Percentiles rank a stretch among this genome's conserved stretches.
These are phyloP conservation scores for Coriolopsis trogii DNA, from an alignment of 1,284 basidiomycete genomes.

Conservation along the genomic window DNA sequence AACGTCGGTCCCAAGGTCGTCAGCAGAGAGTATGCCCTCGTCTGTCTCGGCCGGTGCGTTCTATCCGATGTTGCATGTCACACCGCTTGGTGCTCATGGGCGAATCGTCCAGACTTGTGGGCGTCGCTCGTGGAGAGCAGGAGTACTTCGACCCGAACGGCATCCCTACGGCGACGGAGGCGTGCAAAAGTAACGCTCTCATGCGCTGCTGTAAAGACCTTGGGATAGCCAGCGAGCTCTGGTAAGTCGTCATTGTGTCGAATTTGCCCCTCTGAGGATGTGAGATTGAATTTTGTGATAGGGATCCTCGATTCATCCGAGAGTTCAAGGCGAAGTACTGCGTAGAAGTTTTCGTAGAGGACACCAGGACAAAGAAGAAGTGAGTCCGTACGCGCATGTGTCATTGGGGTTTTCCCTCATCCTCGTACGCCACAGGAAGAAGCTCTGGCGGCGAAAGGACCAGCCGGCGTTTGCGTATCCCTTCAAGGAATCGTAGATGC, in stretches of 20 bases:
- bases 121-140: constrained; percentile 93
- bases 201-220: constrained; percentile 99
- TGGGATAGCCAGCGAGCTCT: constrained; percentile 95
- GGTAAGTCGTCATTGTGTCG: constrained; percentile 55
- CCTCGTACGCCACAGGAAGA: constrained; percentile 59
- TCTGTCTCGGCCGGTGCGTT: constrained; percentile 85
- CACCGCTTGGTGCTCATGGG: not conserved
- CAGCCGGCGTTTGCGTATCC: constrained; percentile 86
- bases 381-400: no score
- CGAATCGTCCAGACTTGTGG: constrained; percentile 77
- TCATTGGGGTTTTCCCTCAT: no score
- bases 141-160: constrained; percentile 95
- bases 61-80: not conserved
- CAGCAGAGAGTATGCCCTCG: constrained; percentile 92
- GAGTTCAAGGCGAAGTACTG: constrained; percentile 89
- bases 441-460: constrained; percentile 89
- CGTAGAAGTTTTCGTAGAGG: constrained; percentile 85
- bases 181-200: constrained; percentile 94
- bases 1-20: constrained; percentile 90
- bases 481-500: constrained; percentile 61
- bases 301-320: constrained; percentile 96
- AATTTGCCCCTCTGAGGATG: not conserved
- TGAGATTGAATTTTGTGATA: constrained; percentile 29
- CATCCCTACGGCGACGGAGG: constrained; percentile 93
- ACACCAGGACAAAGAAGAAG: constrained; percentile 87